Evolutionary conservation across 2,329 filamentous ascomycete species (phyloP).

Genomic region (Daldinia eschscholtzii): DNA sequence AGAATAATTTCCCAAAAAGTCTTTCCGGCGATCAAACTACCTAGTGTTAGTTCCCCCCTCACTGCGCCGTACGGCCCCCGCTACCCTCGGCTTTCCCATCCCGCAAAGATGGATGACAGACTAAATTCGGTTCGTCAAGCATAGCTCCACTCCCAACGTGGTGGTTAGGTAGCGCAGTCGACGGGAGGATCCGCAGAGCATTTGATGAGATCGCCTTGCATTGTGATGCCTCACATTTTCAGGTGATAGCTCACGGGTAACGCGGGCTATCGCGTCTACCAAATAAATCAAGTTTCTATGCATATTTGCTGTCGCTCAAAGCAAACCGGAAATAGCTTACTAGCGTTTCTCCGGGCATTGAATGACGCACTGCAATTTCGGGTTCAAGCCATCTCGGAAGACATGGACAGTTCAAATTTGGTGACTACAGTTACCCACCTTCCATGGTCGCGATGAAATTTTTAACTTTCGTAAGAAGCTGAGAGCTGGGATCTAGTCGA

Average conservation of each 20-base stretch:
- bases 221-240: constrained; percentile 14
- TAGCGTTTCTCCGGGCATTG: not conserved
- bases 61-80: constrained; percentile 26
- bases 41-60: constrained; percentile 32
- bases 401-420: not conserved
- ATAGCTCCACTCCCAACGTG: constrained; percentile 15
- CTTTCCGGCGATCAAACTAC: constrained; percentile 25
- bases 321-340: not conserved
- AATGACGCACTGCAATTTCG: too few relatives aligned
- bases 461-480: not conserved
- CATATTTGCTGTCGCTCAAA: not conserved
- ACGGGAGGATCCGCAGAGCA: constrained; percentile 30
- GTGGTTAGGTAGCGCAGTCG: constrained; percentile 14
- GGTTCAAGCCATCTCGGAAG: not conserved
- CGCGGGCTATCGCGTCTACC: constrained; percentile 16
- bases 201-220: constrained; percentile 33
- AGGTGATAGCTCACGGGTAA: constrained; percentile 16
- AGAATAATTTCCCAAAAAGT: constrained; percentile 34
- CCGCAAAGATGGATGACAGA: constrained; percentile 23
- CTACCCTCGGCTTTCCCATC: constrained; percentile 40
- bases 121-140: constrained; percentile 18
- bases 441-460: not conserved
- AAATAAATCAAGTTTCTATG: constrained; percentile 7
- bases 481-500: constrained; percentile 11
- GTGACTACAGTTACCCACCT: not conserved